phyloP scores from a whole-genome alignment of 441 rosid species.

The Gossypium davidsonii region DNA sequence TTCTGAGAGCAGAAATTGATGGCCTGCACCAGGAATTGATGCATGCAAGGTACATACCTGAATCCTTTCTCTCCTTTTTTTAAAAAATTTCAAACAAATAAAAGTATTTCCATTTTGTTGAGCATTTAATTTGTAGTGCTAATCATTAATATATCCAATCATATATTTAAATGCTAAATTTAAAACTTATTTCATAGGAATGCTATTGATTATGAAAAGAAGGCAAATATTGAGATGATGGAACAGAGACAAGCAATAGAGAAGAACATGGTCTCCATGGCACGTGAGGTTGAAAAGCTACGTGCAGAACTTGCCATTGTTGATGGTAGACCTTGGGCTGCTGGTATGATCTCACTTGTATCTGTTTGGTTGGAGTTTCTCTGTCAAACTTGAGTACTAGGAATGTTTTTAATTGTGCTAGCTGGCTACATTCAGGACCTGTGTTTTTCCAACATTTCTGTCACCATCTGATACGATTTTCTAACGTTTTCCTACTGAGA shows the following conservation, averaged over 20 bases:
- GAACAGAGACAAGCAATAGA: constrained; percentile 94
- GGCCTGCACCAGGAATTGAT: constrained; percentile 81
- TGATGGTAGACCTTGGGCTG: constrained; percentile 66
- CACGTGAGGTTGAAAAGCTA: constrained; percentile 94
- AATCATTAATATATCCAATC: neutral
- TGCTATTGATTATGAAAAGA: constrained; percentile 90
- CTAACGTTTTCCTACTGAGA: neutral
- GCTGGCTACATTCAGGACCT: neutral
- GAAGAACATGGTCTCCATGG: constrained; percentile 91
- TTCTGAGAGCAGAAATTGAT: constrained; percentile 59
- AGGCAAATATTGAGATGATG: constrained; percentile 81
- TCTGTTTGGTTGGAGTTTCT: neutral
- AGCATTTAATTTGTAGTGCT: neutral
- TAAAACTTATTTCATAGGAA: constrained; percentile 34
- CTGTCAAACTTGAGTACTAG: neutral
- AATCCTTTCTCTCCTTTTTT: neutral
- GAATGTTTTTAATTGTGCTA: neutral
- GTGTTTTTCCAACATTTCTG: neutral
- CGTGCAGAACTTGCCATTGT: constrained; percentile 68
- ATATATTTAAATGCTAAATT: constrained; percentile 11
- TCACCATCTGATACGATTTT: neutral
- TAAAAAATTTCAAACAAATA: neutral
- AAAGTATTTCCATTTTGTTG: neutral
- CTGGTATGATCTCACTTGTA: constrained; percentile 38
- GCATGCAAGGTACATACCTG: constrained; percentile 66